Base-by-base conservation (phyloP, 805 yeast species). In the Candida maesae region DNA sequence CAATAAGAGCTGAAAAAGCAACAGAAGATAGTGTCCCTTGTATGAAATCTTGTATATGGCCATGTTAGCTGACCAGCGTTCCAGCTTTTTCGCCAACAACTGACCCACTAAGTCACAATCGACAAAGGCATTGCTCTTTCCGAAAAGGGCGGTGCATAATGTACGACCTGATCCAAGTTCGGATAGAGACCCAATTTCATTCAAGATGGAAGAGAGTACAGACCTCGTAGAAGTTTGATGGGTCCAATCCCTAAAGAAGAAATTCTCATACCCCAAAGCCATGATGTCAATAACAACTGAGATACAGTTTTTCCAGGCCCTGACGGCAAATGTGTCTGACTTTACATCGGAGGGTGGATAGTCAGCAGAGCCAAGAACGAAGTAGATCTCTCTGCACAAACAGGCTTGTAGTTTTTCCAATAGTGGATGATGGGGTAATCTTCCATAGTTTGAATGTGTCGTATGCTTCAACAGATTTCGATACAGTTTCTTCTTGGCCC, bases 1-100 rank as follows among this genome's bases (percentile, higher is more conserved):
- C 28, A 45, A 34, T 8, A 52, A 35, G 8, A 36, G 18, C 20
- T 50, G 55, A 33, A 42, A 50, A 13, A 52, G 4, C 33, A 45
- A 20, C 10, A 45, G 11, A 10, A 44, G 20, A n/a, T 33, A 15
- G 27, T 33, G n/a, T n/a, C 27, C 23, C 15, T 33, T 14, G 17
- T 19, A 33, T 6, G n/a, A n/a, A n/a, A n/a, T n/a, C n/a, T n/a
- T n/a, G n/a, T n/a, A n/a, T n/a, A n/a, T n/a, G n/a, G n/a, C n/a
- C n/a, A n/a, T n/a, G n/a, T n/a, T n/a, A n/a, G n/a, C n/a, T n/a
- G n/a, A n/a, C n/a, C n/a, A n/a, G n/a, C n/a, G n/a, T n/a, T n/a
- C n/a, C n/a, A n/a, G n/a, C n/a, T n/a, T n/a, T n/a, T n/a, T n/a
- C n/a, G n/a, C n/a, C n/a, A 19, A n/a, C 11, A 15, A 19, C 33